Conservation (phyloP, 345 rosid species). For the Aurinia saxatilis region DNA sequence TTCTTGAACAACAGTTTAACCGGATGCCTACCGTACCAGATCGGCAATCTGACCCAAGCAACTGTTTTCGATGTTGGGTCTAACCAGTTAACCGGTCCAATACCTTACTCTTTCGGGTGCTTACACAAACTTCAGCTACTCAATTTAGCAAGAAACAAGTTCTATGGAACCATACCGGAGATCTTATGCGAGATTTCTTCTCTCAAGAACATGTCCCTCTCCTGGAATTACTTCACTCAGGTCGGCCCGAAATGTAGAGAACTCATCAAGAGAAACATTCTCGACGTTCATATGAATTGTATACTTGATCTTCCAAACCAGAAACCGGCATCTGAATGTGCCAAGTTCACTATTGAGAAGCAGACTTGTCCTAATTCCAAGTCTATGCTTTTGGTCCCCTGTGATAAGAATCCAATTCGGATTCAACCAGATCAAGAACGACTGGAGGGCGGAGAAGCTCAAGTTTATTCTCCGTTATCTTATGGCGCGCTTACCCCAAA, state of each 20-base stretch:
- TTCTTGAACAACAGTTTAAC: too few species aligned
- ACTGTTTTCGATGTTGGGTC: constrained; percentile 47
- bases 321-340: constrained; percentile 44
- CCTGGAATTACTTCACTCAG: constrained; percentile 54
- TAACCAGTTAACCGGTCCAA: constrained; percentile 59
- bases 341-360: constrained; percentile 41
- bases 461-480: constrained; percentile 6
- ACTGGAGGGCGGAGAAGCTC: neutral
- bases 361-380: constrained; percentile 42
- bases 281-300: constrained; percentile 69
- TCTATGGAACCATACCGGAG: constrained; percentile 69
- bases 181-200: constrained; percentile 40
- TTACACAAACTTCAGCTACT: constrained; percentile 56
- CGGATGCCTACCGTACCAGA: constrained; percentile 77
- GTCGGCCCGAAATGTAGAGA: constrained; percentile 60
- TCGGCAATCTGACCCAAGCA: constrained; percentile 51
- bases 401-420: constrained; percentile 26
- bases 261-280: constrained; percentile 37
- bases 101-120: constrained; percentile 60
- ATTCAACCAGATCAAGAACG: constrained; percentile 3
- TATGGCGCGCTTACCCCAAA: constrained; percentile 19
- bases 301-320: constrained; percentile 64
- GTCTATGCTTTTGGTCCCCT: constrained; percentile 38
- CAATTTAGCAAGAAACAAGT: constrained; percentile 49
- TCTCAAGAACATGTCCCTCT: constrained; percentile 49